These are phyloP conservation scores for Fomitopsis betulina DNA, from an alignment of 1,284 basidiomycete species.

Conservation along the genomic window DNA sequence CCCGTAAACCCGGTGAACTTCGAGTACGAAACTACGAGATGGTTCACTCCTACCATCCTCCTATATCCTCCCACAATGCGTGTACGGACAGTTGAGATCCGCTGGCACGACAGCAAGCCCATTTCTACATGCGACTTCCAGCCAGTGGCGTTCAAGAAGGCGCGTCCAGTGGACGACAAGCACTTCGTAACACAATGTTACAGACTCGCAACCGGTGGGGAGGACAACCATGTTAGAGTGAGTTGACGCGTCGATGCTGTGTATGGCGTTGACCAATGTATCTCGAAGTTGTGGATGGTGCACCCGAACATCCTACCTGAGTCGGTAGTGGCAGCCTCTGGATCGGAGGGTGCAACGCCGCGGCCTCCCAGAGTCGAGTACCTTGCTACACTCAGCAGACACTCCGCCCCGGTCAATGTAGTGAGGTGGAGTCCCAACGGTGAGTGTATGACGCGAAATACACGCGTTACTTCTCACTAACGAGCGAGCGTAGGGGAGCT, in stretches of 20 bases:
- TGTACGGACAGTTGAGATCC: constrained; percentile 81
- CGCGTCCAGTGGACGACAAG: constrained; percentile 63
- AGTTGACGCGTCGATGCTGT: constrained; percentile 29
- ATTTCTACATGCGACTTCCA: constrained; percentile 96
- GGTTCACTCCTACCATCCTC: neutral
- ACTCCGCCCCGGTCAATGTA: constrained; percentile 95
- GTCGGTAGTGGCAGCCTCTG: constrained; percentile 44
- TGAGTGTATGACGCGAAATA: constrained; percentile 31
- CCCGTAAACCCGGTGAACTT: too few species aligned
- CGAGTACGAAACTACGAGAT: too few species aligned
- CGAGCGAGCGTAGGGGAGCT: constrained; percentile 57
- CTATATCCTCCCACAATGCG: constrained; percentile 45
- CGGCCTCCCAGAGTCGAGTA: constrained; percentile 93
- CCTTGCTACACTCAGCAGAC: constrained; percentile 88
- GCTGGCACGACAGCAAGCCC: constrained; percentile 94
- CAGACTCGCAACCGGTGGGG: constrained; percentile 91
- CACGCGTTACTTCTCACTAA: neutral
- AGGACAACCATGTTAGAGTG: constrained; percentile 96
- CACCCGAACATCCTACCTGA: constrained; percentile 83
- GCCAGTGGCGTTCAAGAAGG: constrained; percentile 70
- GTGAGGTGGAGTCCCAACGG: constrained; percentile 95
- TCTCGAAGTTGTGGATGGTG: constrained; percentile 83
- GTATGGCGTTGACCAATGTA: neutral
- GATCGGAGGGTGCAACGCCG: constrained; percentile 39
- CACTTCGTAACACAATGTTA: constrained; percentile 67